Conservation (phyloP, 148 eudicot species). For the Rheum nobile region DNA sequence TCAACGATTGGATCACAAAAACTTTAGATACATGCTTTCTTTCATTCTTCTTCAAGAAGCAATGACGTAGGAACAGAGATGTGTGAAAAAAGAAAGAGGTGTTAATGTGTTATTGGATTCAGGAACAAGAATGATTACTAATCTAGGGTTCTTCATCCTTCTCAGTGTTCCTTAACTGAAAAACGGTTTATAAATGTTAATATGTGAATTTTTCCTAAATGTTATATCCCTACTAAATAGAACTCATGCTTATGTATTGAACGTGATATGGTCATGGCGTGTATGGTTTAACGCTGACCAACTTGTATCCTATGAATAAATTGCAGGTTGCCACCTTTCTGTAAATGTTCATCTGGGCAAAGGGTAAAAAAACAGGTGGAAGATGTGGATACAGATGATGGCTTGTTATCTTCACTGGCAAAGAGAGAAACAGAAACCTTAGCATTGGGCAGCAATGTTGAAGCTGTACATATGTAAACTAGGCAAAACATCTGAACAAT, state of each 20-base stretch:
- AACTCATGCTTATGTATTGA: not conserved
- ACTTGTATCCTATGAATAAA: not conserved
- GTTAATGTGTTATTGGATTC: no score
- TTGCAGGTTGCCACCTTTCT: not conserved
- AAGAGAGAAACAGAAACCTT: not conserved
- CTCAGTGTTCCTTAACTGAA: no score
- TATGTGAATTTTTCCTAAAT: no score
- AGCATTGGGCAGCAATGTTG: not conserved
- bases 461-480: not conserved
- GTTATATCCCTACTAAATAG: no score
- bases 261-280: not conserved
- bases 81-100: not conserved
- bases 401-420: not conserved
- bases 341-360: not conserved
- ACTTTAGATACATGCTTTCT: not conserved
- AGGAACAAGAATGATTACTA: no score
- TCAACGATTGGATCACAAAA: not conserved
- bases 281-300: not conserved
- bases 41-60: not conserved
- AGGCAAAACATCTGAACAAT: not conserved
- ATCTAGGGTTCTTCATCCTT: no score
- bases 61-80: not conserved
- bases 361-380: not conserved
- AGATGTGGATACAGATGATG: not conserved
- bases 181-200: no score